Percentiles rank a stretch among this genome's conserved stretches.
phyloP scores from a whole-genome alignment of 164 flowering plant species.

The Houttuynia cordata region DNA sequence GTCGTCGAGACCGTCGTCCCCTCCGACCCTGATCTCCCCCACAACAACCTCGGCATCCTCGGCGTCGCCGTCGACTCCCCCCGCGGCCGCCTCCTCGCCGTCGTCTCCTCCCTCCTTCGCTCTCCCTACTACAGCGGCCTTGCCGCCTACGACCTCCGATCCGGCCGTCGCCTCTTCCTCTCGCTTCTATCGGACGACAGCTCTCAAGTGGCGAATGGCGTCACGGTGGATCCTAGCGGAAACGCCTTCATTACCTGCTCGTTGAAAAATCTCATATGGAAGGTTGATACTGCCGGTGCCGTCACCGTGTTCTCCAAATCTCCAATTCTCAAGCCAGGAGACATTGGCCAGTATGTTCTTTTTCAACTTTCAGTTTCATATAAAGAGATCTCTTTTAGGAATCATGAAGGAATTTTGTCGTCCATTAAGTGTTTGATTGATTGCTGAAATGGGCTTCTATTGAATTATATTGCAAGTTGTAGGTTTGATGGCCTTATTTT shows the following conservation, averaged over 20 bases:
- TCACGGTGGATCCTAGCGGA: constrained; percentile 52
- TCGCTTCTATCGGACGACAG: constrained; percentile 25
- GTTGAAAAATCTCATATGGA: constrained; percentile 52
- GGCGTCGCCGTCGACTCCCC: constrained; percentile 48
- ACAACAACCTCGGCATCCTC: constrained; percentile 32
- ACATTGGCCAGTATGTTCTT: not conserved
- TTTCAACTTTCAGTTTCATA: not conserved
- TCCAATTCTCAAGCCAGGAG: constrained; percentile 20
- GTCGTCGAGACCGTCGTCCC: constrained; percentile 37
- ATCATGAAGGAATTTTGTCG: too few species aligned
- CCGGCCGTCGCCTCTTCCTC: constrained; percentile 47
- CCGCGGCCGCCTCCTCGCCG: constrained; percentile 53
- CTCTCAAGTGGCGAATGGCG: constrained; percentile 47
- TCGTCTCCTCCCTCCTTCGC: constrained; percentile 25
- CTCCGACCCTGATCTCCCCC: constrained; percentile 45
- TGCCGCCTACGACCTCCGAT: constrained; percentile 57
- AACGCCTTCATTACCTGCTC: constrained; percentile 78
- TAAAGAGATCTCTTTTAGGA: too few species aligned
- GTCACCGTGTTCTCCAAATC: constrained; percentile 51
- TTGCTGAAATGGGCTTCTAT: not conserved
- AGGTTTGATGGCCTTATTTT: not conserved
- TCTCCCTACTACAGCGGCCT: constrained; percentile 33
- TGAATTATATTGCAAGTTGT: too few species aligned
- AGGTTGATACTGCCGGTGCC: constrained; percentile 36
- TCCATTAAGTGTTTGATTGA: not conserved